phyloP scores from a whole-genome alignment of 2,329 filamentous ascomycete genomes.

The Diaporthe australafricana region DNA sequence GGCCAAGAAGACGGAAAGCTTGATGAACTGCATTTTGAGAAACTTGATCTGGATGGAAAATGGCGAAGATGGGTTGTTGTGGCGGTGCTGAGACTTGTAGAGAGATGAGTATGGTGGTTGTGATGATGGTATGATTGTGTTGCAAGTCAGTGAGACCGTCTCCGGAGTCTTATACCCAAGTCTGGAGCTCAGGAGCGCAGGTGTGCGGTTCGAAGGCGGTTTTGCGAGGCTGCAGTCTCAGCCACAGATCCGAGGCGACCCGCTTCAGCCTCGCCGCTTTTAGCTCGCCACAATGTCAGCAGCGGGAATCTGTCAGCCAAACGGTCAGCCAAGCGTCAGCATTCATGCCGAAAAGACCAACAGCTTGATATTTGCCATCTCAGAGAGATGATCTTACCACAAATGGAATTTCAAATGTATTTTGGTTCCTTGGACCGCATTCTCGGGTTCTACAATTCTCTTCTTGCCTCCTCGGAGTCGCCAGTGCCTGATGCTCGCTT shows the following conservation, averaged over 20 bases:
- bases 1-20: neutral
- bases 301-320: neutral
- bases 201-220: accelerated
- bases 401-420: neutral
- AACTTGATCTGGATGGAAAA: neutral
- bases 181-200: accelerated
- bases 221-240: neutral
- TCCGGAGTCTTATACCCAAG: neutral
- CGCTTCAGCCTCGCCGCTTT: slow-evolving; percentile 5
- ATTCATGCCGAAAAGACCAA: neutral
- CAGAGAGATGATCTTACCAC: no score
- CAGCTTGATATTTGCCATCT: neutral
- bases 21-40: neutral
- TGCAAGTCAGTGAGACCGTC: no score
- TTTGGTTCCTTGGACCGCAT: no score
- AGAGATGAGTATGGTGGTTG: neutral
- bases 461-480: no score
- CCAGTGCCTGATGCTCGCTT: no score
- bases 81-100: neutral
- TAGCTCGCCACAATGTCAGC: neutral
- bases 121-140: neutral
- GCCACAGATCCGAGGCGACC: neutral
- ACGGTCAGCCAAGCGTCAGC: slow-evolving; percentile 7
- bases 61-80: neutral
- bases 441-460: no score